Evolutionary conservation across 225 moss, liverwort and hornwort species (phyloP).

Genomic region (Bryoerythrophyllum caledonicum): DNA sequence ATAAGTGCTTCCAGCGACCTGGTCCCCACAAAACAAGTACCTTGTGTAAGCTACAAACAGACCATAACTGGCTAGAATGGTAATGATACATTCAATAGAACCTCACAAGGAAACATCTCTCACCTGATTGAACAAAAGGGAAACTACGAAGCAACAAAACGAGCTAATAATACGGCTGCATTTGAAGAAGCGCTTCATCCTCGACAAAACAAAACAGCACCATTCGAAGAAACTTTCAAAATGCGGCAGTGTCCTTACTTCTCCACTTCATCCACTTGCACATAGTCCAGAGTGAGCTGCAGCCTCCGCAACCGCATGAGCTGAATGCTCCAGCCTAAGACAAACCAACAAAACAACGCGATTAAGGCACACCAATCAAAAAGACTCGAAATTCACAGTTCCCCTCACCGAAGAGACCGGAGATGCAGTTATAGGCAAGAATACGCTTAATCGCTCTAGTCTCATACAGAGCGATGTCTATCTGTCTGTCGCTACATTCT

Average conservation of each 20-base stretch:
- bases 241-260: conserved; percentile 53
- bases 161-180: not conserved
- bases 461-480: conserved; percentile 7
- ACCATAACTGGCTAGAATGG: conserved; percentile 1
- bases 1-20: conserved; percentile 75
- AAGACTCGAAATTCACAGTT: not conserved
- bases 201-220: conserved; percentile 15
- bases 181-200: not conserved
- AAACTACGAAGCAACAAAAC: conserved; percentile 9
- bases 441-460: not conserved
- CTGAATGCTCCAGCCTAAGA: conserved; percentile 84
- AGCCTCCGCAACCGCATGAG: conserved; percentile 82
- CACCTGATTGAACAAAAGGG: conserved; percentile 8
- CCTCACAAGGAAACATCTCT: conserved; percentile 2
- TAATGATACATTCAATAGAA: conserved; percentile 1
- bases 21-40: conserved; percentile 32
- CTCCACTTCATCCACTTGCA: conserved; percentile 80
- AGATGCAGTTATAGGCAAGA: conserved; percentile 7
- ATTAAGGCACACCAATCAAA: conserved; percentile 20
- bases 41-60: conserved; percentile 11
- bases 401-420: not conserved
- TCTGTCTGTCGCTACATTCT: not conserved
- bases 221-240: conserved; percentile 3
- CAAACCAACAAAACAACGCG: conserved; percentile 12
- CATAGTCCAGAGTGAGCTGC: conserved; percentile 83